Conservation (phyloP, 352 stramenopile genomes). For the Globisporangium orthogonon region DNA sequence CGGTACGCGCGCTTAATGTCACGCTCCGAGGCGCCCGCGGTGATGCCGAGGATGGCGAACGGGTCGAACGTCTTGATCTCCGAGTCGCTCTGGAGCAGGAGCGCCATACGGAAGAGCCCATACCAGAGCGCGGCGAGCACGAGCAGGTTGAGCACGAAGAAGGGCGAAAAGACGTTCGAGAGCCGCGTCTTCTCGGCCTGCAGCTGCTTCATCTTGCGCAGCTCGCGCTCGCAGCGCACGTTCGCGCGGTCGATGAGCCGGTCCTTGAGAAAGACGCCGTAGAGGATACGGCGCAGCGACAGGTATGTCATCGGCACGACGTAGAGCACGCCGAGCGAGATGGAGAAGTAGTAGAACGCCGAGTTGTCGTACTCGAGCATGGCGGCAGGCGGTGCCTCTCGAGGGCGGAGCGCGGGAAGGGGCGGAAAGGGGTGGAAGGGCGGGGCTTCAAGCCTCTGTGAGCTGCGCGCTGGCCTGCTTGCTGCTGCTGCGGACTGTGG, state of each 20-base stretch:
- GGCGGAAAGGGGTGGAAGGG: neutral
- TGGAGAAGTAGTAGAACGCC: constrained; percentile 98
- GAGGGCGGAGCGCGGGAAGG: too few relatives aligned
- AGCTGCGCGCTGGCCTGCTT: too few relatives aligned
- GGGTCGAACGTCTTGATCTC: constrained; percentile 99
- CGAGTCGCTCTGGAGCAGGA: constrained; percentile 92
- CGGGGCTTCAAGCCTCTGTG: too few relatives aligned
- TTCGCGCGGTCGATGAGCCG: constrained; percentile 78
- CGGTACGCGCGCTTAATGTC: constrained; percentile 96
- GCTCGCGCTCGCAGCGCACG: constrained; percentile 78
- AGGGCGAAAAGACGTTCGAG: constrained; percentile 73
- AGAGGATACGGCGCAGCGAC: constrained; percentile 72
- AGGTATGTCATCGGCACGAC: constrained; percentile 94
- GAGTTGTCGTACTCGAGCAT: constrained; percentile 99
- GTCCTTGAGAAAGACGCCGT: constrained; percentile 88
- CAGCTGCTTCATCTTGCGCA: constrained; percentile 83
- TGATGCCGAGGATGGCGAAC: constrained; percentile 95
- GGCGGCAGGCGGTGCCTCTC: constrained; percentile 1
- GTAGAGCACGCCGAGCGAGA: constrained; percentile 96
- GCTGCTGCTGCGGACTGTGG: neutral
- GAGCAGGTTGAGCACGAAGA: constrained; percentile 73
- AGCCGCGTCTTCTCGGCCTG: constrained; percentile 81
- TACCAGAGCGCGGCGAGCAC: constrained; percentile 73
- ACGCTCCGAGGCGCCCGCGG: constrained; percentile 82
- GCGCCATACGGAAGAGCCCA: constrained; percentile 85